Evolutionary conservation across 345 rosid species (phyloP).

Genomic region (Balakata baccata): DNA sequence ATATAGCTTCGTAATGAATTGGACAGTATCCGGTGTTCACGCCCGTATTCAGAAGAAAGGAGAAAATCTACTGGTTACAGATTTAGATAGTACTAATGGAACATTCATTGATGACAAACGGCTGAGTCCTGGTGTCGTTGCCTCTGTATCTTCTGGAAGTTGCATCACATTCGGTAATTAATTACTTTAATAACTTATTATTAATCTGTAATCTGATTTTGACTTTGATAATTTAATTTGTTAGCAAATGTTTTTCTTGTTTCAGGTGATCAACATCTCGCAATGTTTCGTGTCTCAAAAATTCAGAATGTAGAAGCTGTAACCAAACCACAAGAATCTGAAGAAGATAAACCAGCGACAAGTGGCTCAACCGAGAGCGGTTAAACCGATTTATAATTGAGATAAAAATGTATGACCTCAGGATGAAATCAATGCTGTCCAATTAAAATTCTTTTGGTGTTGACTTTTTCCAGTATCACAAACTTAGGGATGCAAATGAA

Average conservation of each 20-base stretch:
- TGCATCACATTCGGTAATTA: constrained; percentile 60
- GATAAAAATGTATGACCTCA: no score
- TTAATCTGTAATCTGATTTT: not conserved
- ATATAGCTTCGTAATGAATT: not conserved
- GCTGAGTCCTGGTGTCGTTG: constrained; percentile 61
- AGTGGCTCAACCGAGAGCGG: constrained; percentile 14
- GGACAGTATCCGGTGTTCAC: constrained; percentile 70
- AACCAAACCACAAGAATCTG: constrained; percentile 30
- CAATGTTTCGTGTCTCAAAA: constrained; percentile 66
- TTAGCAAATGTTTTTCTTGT: not conserved
- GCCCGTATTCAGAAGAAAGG: constrained; percentile 70
- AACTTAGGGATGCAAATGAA: no score
- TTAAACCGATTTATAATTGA: not conserved
- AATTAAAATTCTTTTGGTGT: no score
- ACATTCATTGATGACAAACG: constrained; percentile 67
- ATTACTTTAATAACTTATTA: not conserved
- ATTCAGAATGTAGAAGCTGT: constrained; percentile 40
- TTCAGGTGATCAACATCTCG: constrained; percentile 73
- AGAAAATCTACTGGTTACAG: constrained; percentile 58
- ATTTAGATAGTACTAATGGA: constrained; percentile 86
- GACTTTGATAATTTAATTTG: not conserved
- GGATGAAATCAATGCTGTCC: no score
- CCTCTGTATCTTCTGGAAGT: constrained; percentile 53
- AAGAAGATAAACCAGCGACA: constrained; percentile 27
- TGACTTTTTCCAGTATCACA: no score